A percentile compares a stretch with the other conserved stretches of the same genome.
These are phyloP conservation scores for Fusarium pseudograminearum DNA, from an alignment of 2,329 filamentous ascomycete species.

Conservation along the genomic window DNA sequence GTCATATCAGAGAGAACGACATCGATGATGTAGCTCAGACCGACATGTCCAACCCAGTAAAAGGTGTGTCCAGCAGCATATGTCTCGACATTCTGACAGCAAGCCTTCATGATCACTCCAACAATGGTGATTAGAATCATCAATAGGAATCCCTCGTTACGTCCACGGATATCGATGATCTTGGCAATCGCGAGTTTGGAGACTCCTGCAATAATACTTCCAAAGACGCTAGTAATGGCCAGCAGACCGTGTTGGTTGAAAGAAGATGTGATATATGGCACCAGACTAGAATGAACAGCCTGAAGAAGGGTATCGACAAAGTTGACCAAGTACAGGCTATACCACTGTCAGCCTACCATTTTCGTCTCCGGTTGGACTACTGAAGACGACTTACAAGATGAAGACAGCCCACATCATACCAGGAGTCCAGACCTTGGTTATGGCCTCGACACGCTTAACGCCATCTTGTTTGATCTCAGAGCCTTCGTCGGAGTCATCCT, in stretches of 20 bases:
- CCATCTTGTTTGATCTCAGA: constrained; percentile 54
- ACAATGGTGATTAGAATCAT: constrained; percentile 60
- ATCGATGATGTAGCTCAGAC: constrained; percentile 56
- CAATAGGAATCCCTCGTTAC: constrained; percentile 59
- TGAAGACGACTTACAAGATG: constrained; percentile 49
- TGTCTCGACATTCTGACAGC: constrained; percentile 66
- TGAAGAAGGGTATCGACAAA: constrained; percentile 55
- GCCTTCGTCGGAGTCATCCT: constrained; percentile 36
- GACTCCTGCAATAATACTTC: constrained; percentile 57
- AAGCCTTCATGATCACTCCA: constrained; percentile 73
- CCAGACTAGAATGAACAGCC: constrained; percentile 61
- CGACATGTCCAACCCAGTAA: constrained; percentile 69
- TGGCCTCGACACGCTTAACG: constrained; percentile 55
- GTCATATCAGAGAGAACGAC: constrained; percentile 60
- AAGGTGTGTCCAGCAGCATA: constrained; percentile 73
- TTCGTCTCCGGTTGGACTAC: too few species aligned
- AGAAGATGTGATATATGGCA: constrained; percentile 74
- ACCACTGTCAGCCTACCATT: background rate
- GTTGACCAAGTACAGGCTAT: constrained; percentile 56
- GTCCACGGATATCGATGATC: constrained; percentile 62
- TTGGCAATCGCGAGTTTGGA: constrained; percentile 59
- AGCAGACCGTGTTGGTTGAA: constrained; percentile 74
- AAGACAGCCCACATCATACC: constrained; percentile 56
- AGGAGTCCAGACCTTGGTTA: constrained; percentile 56
- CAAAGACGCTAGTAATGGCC: constrained; percentile 72